A percentile compares a stretch with the other conserved stretches of the same genome.
These are phyloP conservation scores for Nannochloropsis oceanica DNA, from an alignment of 108 stramenopile species.

Conservation along the genomic window DNA sequence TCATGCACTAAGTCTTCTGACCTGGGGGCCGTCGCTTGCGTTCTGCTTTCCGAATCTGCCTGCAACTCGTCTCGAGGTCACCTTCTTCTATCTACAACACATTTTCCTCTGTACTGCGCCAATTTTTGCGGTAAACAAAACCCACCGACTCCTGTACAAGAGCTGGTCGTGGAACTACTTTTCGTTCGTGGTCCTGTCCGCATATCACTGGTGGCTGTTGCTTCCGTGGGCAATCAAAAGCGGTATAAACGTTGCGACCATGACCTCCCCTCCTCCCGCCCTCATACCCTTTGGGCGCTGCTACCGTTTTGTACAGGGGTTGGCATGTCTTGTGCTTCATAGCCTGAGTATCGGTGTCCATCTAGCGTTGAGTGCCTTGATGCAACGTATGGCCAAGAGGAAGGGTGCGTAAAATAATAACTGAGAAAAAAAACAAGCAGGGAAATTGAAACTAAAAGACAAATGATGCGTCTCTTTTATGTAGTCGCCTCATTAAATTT, in stretches of 20 bases:
- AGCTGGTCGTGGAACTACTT: neutral
- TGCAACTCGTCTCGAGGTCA: neutral
- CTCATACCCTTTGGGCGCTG: neutral
- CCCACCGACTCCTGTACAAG: neutral
- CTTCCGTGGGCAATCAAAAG: neutral
- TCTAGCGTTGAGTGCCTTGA: neutral
- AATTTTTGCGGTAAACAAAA: neutral
- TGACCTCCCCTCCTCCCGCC: neutral
- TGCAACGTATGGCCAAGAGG: neutral
- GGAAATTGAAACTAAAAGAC: too few species aligned
- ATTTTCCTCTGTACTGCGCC: neutral
- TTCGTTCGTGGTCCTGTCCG: neutral
- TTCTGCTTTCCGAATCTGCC: neutral
- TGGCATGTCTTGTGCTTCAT: neutral
- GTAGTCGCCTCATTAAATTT: too few species aligned
- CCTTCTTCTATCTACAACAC: neutral
- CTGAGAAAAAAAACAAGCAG: neutral
- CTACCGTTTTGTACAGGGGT: neutral
- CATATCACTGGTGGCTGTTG: neutral
- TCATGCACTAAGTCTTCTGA: neutral
- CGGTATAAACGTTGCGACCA: neutral
- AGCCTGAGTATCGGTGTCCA: neutral
- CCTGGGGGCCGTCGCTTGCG: neutral
- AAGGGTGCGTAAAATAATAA: neutral
- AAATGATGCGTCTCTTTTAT: too few species aligned